phyloP scores from a whole-genome alignment of 768 basidiomycete species.

The Saitozyma podzolica region DNA sequence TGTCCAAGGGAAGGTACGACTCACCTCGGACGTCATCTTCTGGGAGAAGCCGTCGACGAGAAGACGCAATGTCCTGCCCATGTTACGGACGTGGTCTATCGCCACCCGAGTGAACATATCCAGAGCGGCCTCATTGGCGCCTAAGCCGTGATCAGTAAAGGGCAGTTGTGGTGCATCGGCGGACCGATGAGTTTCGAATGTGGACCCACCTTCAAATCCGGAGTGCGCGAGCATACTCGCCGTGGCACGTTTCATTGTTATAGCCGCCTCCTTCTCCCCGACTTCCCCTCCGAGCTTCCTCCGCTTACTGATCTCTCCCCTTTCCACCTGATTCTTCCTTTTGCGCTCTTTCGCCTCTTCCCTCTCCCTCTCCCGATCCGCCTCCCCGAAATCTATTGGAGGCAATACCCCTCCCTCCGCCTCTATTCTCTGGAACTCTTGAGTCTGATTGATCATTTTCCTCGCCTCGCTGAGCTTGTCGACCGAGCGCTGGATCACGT shows the following conservation, averaged over 20 bases:
- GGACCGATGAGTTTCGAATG: no score
- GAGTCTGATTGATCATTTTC: slow-evolving; percentile 24
- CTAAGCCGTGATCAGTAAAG: slow-evolving; percentile 55
- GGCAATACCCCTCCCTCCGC: slow-evolving; percentile 37
- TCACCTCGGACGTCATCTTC: slow-evolving; percentile 81
- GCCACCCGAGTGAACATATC: slow-evolving; percentile 75
- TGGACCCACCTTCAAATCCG: slow-evolving; percentile 79
- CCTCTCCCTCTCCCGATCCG: slow-evolving; percentile 69
- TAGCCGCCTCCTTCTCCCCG: slow-evolving; percentile 37
- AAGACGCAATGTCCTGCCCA: slow-evolving; percentile 81
- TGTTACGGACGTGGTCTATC: slow-evolving; percentile 76
- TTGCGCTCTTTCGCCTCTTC: slow-evolving; percentile 48
- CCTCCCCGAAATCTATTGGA: slow-evolving; percentile 55
- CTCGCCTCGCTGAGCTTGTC: slow-evolving; percentile 30
- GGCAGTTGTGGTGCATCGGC: no score
- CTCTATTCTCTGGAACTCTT: slow-evolving; percentile 40
- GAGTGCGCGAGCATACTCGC: slow-evolving; percentile 71
- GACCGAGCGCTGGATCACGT: slow-evolving; percentile 24
- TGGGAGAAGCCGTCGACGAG: slow-evolving; percentile 75
- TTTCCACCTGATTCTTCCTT: slow-evolving; percentile 22
- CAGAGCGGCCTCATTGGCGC: slow-evolving; percentile 68
- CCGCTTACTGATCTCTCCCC: slow-evolving; percentile 20
- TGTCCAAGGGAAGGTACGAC: not conserved
- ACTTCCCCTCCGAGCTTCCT: slow-evolving; percentile 34
- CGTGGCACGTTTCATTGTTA: slow-evolving; percentile 34